Evolutionary conservation across 441 rosid species (phyloP), one percentile per base, ranked within the genome.

Genomic region (Populus hybrid): DNA sequence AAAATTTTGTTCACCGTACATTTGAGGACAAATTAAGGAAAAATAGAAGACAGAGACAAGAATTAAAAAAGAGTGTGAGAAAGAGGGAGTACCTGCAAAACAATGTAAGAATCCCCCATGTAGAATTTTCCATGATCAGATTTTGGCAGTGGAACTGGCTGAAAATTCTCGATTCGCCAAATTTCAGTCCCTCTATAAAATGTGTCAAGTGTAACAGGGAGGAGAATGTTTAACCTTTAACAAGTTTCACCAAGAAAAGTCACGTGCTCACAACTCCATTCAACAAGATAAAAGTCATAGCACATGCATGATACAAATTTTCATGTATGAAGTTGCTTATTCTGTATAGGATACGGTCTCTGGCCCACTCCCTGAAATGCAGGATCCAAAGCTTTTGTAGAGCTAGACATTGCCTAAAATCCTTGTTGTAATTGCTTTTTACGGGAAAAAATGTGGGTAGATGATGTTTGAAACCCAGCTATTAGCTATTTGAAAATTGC

Each of bases 101-200:
- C 84, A 81, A 97, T 91, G 87, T 97, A 97, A 34, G 88, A 87
- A 85, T 97, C 99, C 30, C 98, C 99, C 89, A 85, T 89, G 83
- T 92, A 93, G 84, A 97, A 97, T 79, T 94, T 97, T 73, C 99
- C 99, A 89, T 94, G 76, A 6, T 91, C 97, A 34, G 99, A 88
- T 79, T 90, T 91, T 67, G 97, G 95, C 80, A 94, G 71, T 26
- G 91, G 94, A 86, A 92, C 93, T 5, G 94, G 94, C 82, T 88
- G 95, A 76, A 94, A 94, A 85, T 94, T 89, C 91, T 97, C 99
- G 46, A 94, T 92, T 80, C 97, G 91, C 99, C 99, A 97, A 76
- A 93, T 97, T 75, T 97, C 99, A 85, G 90, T 89, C 73, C 99
- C 99, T 75, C 99, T 97, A 79, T n/a, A 70, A 67, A 82, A 24